Evolutionary conservation across 257 asterid genomes (phyloP).

Genomic region (Nemophila menziesii): DNA sequence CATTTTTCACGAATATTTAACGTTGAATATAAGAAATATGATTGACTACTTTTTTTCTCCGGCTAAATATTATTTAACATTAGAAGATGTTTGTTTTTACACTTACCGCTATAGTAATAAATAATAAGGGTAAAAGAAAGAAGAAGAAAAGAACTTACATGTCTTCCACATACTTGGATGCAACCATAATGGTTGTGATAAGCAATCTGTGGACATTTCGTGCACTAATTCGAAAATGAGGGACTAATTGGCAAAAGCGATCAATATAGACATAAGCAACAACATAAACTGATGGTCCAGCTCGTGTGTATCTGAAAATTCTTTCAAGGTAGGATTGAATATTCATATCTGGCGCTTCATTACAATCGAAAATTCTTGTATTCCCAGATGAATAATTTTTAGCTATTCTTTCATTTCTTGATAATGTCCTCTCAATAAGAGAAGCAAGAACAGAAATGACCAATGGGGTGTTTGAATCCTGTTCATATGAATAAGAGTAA

Average conservation of each 20-base stretch:
- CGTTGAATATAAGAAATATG: background rate
- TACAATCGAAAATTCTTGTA: constrained; percentile 51
- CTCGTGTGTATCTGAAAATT: constrained; percentile 67
- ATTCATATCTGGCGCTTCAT: constrained; percentile 71
- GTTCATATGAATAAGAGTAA: constrained; percentile 43
- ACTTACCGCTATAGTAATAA: too few relatives aligned
- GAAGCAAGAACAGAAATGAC: constrained; percentile 93
- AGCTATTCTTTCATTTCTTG: constrained; percentile 58
- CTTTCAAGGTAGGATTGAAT: constrained; percentile 77
- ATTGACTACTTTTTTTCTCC: constrained; percentile 2
- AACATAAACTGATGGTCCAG: constrained; percentile 84
- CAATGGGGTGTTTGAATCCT: constrained; percentile 45
- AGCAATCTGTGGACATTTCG: constrained; percentile 73
- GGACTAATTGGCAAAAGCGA: constrained; percentile 53
- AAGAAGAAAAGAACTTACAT: constrained; percentile 46
- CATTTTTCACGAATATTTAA: background rate
- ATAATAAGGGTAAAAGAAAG: background rate
- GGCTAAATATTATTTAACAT: background rate
- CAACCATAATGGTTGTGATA: constrained; percentile 78
- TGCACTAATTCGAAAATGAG: constrained; percentile 57
- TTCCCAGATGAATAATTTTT: constrained; percentile 23
- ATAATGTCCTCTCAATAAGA: constrained; percentile 61
- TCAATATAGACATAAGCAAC: constrained; percentile 84
- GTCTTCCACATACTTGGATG: constrained; percentile 92
- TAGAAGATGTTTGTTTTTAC: background rate